Base-by-base conservation (phyloP, 2,329 filamentous ascomycete species). In the Sarocladium strictum region DNA sequence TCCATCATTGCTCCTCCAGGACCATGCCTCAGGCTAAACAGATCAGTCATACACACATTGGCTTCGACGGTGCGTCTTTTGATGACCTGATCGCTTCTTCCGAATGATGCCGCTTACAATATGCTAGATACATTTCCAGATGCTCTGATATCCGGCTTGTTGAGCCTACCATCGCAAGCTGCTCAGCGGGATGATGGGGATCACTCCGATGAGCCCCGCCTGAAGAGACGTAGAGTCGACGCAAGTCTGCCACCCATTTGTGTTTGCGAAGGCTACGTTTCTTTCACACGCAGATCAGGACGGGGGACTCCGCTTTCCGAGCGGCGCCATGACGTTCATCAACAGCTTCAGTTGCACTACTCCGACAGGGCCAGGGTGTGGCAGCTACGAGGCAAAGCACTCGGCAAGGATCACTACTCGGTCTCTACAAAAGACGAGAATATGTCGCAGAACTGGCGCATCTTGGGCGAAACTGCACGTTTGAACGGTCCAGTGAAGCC, bases 361-460 rank as follows among this genome's bases (percentile, higher is more conserved):
- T 21, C n/a, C 6, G 6, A 23, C 6, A 14, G 21, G 15, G 21
- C 19, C n/a, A 33, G 23, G n/a, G 9, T n/a, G 10, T 51, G 47
- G 47, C 27, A 17, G 10, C 19, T 51, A 3, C 15, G 3, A 6
- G 47, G 47, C 3, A 11, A 21, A 11, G 17, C 29, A 3, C 12
- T 51, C 27, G 47, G 27, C n/a, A 32, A 35, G 11, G 6, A 10
- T 3, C 6, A 7, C 12, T 51, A 33, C 27, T 17, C 47, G 5
- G 2, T 71, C 19, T 61, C 57, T 9, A 24, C 69, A 14, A 58
- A 55, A 4, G 55, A 60, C 11, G 53, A 59, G 21, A 64, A 70
- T 41, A 29, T 57, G 7, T 58, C 59, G 11, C 54, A 59, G 3
- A 32, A 61, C 7, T 56, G 58, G 3, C 45, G 41, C 11, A 23